Percentiles rank a stretch among this genome's conserved stretches.
Evolutionary conservation across 371 early-diverging fungal species (phyloP).

Genomic region (Apophysomyces elegans): DNA sequence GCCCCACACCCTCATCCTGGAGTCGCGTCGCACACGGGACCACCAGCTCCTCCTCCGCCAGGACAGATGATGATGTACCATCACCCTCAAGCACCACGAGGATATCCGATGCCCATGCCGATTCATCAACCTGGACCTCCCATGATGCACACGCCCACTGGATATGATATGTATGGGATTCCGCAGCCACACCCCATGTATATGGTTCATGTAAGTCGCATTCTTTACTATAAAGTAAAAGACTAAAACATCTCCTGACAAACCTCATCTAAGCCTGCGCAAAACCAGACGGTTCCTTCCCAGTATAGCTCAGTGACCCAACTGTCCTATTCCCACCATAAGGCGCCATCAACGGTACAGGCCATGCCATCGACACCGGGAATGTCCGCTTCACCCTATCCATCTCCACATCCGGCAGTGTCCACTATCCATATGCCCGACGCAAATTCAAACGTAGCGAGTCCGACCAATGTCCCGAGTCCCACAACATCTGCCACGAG

Average conservation of each 20-base stretch:
- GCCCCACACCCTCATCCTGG: slow-evolving; percentile 16
- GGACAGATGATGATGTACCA: slow-evolving; percentile 27
- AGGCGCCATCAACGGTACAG: slow-evolving; percentile 11
- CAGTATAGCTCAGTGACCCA: slow-evolving; percentile 2
- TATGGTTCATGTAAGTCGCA: slow-evolving; percentile 37
- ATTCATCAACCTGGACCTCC: slow-evolving; percentile 19
- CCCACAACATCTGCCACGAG: slow-evolving; percentile 34
- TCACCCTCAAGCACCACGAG: slow-evolving; percentile 15
- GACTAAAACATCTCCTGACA: background rate
- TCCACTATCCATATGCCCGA: slow-evolving; percentile 17
- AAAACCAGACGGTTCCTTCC: slow-evolving; percentile 7
- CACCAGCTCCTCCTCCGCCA: slow-evolving; percentile 30
- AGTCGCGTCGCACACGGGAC: slow-evolving; percentile 12
- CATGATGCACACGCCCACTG: slow-evolving; percentile 16
- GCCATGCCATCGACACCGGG: slow-evolving; percentile 23
- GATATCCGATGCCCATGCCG: slow-evolving; percentile 26
- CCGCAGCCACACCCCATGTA: slow-evolving; percentile 40
- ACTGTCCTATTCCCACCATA: slow-evolving; percentile 14
- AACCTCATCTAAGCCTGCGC: slow-evolving; percentile 8
- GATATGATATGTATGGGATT: slow-evolving; percentile 46
- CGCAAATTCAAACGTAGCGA: slow-evolving; percentile 19
- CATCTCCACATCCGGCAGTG: slow-evolving; percentile 24
- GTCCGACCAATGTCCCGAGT: slow-evolving; percentile 23
- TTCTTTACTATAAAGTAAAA: background rate
- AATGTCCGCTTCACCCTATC: slow-evolving; percentile 20